These are phyloP conservation scores for Biscogniauxia sp. DNA, from an alignment of 2,329 filamentous ascomycete species.

Conservation along the genomic window DNA sequence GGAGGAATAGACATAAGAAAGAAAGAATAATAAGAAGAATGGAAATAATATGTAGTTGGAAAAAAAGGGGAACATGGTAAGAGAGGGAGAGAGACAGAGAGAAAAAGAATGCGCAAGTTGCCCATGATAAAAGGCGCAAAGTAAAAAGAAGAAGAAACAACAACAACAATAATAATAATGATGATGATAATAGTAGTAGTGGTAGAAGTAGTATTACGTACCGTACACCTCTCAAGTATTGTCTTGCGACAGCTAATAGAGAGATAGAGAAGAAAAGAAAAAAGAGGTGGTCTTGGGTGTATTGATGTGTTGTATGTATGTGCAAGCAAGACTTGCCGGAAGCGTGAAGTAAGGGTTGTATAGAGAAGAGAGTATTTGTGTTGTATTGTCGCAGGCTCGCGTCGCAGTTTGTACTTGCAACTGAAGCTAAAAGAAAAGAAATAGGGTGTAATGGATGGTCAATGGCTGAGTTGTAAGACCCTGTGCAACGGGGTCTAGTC, in stretches of 20 bases:
- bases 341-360: neutral
- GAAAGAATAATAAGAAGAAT: neutral
- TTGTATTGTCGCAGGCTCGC: constrained; percentile 15
- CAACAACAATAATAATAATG: neutral
- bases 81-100: neutral
- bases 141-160: neutral
- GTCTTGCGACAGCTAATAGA: neutral
- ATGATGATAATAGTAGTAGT: too few species aligned
- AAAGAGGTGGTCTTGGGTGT: too few species aligned
- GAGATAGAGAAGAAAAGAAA: too few species aligned
- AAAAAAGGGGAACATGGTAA: too few species aligned
- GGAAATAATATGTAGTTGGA: neutral
- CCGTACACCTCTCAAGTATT: neutral
- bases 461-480: constrained; percentile 10
- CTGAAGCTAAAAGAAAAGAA: neutral
- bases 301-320: too few species aligned
- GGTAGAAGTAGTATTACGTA: neutral
- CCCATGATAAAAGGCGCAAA: neutral
- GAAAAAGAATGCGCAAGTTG: neutral
- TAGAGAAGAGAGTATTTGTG: constrained; percentile 8
- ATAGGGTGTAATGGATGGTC: constrained; percentile 18
- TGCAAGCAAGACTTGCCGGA: neutral
- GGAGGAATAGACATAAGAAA: constrained; percentile 1
- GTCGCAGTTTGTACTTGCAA: constrained; percentile 4
- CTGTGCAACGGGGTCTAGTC: constrained; percentile 14